phyloP scores from a whole-genome alignment of 768 basidiomycete species.

The Suillus subluteus region DNA sequence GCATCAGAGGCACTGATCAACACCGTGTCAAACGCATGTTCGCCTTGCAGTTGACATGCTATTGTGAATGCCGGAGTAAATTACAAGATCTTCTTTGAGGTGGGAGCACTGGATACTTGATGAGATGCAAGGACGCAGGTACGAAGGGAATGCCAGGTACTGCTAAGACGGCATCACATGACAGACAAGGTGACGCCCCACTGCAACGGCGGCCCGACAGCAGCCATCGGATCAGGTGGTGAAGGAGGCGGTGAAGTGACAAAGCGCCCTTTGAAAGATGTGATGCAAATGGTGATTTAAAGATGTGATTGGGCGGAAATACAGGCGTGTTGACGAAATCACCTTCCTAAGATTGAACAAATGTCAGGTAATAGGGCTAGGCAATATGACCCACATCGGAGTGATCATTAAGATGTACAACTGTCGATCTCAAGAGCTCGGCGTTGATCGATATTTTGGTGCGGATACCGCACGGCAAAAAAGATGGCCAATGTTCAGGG shows the following conservation, averaged over 20 bases:
- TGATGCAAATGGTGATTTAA: background rate
- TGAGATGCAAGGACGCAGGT: background rate
- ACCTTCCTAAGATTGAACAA: constrained; percentile 1
- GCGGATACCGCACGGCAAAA: constrained; percentile 1
- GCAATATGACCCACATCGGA: background rate
- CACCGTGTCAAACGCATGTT: constrained; percentile 10
- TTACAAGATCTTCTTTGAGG: background rate
- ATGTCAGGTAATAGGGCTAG: background rate
- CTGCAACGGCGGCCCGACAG: background rate
- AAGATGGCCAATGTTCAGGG: constrained; percentile 2
- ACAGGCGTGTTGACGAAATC: background rate
- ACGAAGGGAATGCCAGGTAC: background rate
- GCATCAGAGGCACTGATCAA: constrained; percentile 3
- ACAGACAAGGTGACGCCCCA: background rate
- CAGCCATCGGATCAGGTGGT: constrained; percentile 2
- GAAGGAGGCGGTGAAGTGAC: background rate
- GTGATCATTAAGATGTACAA: constrained; percentile 1
- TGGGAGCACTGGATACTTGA: constrained; percentile 1
- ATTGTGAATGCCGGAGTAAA: constrained; percentile 4
- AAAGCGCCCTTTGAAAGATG: background rate
- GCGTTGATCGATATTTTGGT: background rate
- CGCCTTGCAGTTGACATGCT: constrained; percentile 8
- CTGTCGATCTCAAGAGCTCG: constrained; percentile 2
- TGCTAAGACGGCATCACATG: no score
- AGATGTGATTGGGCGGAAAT: background rate